These are phyloP conservation scores for Candida hispaniensis DNA, from an alignment of 805 yeast species.

Conservation along the genomic window DNA sequence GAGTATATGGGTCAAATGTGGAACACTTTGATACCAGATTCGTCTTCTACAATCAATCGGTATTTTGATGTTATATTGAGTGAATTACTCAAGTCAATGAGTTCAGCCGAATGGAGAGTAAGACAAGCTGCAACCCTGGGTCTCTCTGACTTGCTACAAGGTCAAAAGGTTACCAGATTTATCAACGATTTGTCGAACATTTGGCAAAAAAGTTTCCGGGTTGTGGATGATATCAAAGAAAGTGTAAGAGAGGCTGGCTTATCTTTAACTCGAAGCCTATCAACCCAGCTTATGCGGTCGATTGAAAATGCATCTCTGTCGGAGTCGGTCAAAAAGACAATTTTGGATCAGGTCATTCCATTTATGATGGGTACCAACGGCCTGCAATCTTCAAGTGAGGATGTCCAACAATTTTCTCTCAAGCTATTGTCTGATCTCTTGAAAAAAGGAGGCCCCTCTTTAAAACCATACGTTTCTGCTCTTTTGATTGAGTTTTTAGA, in stretches of 20 bases:
- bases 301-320: conserved; percentile 35
- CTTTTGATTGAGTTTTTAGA: conserved; percentile 58
- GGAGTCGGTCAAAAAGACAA: conserved; percentile 32
- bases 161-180: conserved; percentile 44
- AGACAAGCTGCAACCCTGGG: conserved; percentile 80
- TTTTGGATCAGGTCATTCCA: conserved; percentile 56
- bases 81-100: conserved; percentile 59
- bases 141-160: conserved; percentile 54
- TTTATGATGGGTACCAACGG: conserved; percentile 73
- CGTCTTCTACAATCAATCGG: conserved; percentile 41
- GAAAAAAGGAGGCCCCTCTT: conserved; percentile 46
- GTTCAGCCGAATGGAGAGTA: conserved; percentile 83
- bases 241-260: conserved; percentile 79
- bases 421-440: conserved; percentile 66
- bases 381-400: conserved; percentile 74
- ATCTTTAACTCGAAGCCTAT: conserved; percentile 53
- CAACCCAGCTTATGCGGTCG: conserved; percentile 49
- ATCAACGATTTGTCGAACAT: conserved; percentile 37
- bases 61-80: conserved; percentile 49
- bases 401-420: conserved; percentile 64
- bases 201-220: conserved; percentile 83
- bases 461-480: conserved; percentile 54
- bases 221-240: conserved; percentile 88
- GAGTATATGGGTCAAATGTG: conserved; percentile 83
- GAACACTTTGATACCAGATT: conserved; percentile 52